These are phyloP conservation scores for Eimeria praecox DNA, from an alignment of 169 alveolate species.

Conservation along the genomic window DNA sequence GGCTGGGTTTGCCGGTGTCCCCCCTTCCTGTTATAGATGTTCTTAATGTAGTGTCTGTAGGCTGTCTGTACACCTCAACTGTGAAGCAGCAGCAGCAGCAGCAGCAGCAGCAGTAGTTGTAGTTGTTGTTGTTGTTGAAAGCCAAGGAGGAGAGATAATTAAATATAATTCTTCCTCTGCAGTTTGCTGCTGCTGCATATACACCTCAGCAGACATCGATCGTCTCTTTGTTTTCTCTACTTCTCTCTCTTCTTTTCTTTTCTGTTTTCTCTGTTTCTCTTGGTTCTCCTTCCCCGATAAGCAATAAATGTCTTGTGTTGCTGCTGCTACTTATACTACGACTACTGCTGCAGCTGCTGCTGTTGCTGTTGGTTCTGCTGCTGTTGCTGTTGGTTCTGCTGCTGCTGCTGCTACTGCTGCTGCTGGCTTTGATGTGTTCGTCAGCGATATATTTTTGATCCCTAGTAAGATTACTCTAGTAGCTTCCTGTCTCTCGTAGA, in stretches of 20 bases:
- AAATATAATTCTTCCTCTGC: too few species aligned
- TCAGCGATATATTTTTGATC: not conserved
- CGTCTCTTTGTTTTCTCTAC: not conserved
- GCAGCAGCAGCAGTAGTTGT: not conserved
- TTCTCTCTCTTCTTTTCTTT: too few species aligned
- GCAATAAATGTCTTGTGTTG: not conserved
- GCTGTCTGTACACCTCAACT: constrained; percentile 12
- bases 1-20: not conserved
- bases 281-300: too few species aligned
- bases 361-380: not conserved
- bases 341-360: not conserved
- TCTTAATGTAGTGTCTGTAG: not conserved
- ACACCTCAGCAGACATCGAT: not conserved
- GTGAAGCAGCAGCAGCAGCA: not conserved
- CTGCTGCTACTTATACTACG: not conserved
- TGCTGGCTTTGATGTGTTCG: not conserved
- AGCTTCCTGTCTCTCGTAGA: too few species aligned
- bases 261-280: not conserved
- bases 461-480: too few species aligned
- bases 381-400: not conserved
- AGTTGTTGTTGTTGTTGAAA: not conserved
- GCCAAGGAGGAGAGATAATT: too few species aligned
- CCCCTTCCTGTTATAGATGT: not conserved
- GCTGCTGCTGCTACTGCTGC: not conserved
- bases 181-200: not conserved